Base-by-base conservation (phyloP, 495 filamentous ascomycete genomes). In the Pyrenopolyporus hunteri region DNA sequence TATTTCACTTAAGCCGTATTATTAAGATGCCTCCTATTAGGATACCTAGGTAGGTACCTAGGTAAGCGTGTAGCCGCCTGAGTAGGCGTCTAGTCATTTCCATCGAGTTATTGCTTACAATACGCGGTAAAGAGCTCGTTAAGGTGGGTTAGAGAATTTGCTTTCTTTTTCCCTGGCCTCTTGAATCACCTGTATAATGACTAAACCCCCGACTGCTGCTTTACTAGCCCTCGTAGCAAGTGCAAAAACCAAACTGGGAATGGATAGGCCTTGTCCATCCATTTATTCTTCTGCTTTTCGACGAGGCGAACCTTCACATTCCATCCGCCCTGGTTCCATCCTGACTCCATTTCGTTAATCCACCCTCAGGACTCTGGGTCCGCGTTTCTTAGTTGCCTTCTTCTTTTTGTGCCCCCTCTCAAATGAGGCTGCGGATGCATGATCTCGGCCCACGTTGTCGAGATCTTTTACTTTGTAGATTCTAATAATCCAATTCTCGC, bases 381-480 rank as follows among this genome's bases (percentile, higher is more conserved):
- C 94, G 72, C 85, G 87, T 75, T 86, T 87, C 79, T 90, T 94
- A 9, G 82, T 80, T 33, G 85, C 67, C 77, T 90, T 92, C 85
- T 92, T 93, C 83, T 94, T 96, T 87, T 96, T 97, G 67, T 90
- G 85, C 3, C 95, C 95, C 59, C 87, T 87, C 66, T 97, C 93
- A 74, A 98, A 99, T 28, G 91, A 89, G 31, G 86, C 83, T 2
- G 91, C 95, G 46, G 84, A 85, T 23, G 81, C 84, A 75, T 98
- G 94, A 67, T 96, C 92, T 69, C 95, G 84, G 22, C 92, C 94
- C 45, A 99, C 78, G 69, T 97, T 98, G 76, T 99, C 95, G 29
- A 97, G 87, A 65, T 96, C 92, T 78, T 99, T 99, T 70, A 99
- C 95, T 81, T 99, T 99, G 81, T 96, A 99, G 72, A 99, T 98